Conservation (phyloP, 768 basidiomycete species). For the Xerocomellus chrysenteron region DNA sequence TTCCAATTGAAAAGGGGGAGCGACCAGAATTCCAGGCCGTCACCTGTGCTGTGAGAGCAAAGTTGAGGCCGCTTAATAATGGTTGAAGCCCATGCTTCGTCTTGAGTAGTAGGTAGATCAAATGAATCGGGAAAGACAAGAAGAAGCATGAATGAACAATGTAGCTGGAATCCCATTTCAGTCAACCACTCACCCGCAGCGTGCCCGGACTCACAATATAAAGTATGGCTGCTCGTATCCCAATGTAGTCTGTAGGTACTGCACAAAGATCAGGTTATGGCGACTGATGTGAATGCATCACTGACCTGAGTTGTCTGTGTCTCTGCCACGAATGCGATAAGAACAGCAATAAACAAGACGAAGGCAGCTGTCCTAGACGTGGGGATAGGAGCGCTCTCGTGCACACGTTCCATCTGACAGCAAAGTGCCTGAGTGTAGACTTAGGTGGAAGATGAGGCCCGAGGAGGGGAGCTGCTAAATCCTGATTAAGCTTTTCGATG, state of each 20-base stretch:
- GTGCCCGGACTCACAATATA: constrained; percentile 60
- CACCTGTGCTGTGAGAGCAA: constrained; percentile 41
- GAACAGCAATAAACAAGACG: constrained; percentile 54
- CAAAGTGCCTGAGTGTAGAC: neutral
- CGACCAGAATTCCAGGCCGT: constrained; percentile 5
- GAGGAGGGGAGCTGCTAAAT: neutral
- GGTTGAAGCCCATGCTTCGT: constrained; percentile 47
- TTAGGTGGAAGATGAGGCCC: too few species aligned
- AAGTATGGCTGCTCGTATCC: constrained; percentile 88
- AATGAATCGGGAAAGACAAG: constrained; percentile 80
- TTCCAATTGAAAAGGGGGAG: constrained; percentile 1
- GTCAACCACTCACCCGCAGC: neutral
- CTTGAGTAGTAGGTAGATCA: constrained; percentile 58
- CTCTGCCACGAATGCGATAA: constrained; percentile 75
- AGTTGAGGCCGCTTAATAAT: constrained; percentile 51
- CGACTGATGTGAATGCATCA: neutral
- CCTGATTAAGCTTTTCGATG: too few species aligned
- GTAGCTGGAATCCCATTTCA: constrained; percentile 50
- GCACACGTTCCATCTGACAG: constrained; percentile 3
- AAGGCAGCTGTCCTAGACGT: constrained; percentile 44
- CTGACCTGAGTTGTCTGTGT: constrained; percentile 74
- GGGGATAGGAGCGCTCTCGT: neutral
- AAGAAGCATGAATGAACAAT: constrained; percentile 81
- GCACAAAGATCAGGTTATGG: constrained; percentile 6
- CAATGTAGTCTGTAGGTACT: constrained; percentile 80